phyloP scores from a whole-genome alignment of 1,139 yeast genomes.

The Taiozyma onychis region DNA sequence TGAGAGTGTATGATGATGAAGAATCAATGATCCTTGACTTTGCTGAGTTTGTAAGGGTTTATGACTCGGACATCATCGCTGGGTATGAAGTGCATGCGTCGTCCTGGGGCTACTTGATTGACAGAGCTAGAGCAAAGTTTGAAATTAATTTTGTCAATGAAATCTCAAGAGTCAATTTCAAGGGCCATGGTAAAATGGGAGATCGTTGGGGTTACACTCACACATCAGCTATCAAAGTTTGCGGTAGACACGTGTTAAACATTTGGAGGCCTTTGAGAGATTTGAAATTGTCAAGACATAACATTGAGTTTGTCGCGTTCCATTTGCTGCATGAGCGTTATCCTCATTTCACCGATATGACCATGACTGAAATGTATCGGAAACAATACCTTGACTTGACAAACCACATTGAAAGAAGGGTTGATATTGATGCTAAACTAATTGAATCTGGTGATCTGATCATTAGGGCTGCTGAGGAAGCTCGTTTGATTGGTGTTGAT shows the following conservation, averaged over 20 bases:
- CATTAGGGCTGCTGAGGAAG: conserved; percentile 72
- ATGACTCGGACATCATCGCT: conserved; percentile 83
- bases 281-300: conserved; percentile 56
- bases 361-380: conserved; percentile 47
- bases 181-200: conserved; percentile 48
- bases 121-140: conserved; percentile 44
- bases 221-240: conserved; percentile 60
- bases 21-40: conserved; percentile 49
- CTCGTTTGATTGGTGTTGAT: conserved; percentile 83
- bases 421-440: conserved; percentile 44
- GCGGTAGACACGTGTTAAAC: conserved; percentile 80
- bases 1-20: conserved; percentile 36
- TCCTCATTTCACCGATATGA: conserved; percentile 53
- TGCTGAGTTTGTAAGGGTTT: conserved; percentile 46
- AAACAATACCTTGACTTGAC: conserved; percentile 35
- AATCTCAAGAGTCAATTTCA: conserved; percentile 45
- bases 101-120: conserved; percentile 89
- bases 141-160: conserved; percentile 48
- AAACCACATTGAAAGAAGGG: conserved; percentile 46
- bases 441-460: conserved; percentile 62
- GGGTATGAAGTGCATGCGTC: conserved; percentile 78
- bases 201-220: conserved; percentile 84
- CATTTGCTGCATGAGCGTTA: conserved; percentile 61
- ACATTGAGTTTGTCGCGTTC: conserved; percentile 71
- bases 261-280: conserved; percentile 73